phyloP scores from a whole-genome alignment of 2,329 filamentous ascomycete genomes.

The Aspergillus latus region DNA sequence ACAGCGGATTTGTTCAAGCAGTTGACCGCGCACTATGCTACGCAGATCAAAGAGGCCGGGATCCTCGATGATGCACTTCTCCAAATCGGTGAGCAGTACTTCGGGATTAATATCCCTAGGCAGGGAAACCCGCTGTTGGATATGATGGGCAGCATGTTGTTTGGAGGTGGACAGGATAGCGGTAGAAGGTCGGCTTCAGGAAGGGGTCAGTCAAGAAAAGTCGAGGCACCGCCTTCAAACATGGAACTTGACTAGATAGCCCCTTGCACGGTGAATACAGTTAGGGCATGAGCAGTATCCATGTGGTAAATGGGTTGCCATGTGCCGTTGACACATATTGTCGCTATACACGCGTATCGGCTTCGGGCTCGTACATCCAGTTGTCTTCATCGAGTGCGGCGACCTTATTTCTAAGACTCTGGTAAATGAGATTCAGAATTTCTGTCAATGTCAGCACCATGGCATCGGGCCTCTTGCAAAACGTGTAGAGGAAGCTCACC shows the following conservation, averaged over 20 bases:
- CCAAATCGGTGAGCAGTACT: conserved; percentile 94
- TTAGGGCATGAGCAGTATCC: not conserved
- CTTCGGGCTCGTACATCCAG: conserved; percentile 85
- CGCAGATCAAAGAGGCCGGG: conserved; percentile 72
- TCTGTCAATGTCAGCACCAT: conserved; percentile 47
- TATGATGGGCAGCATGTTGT: conserved; percentile 96
- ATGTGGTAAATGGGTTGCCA: not conserved
- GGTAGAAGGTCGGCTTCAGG: conserved; percentile 35
- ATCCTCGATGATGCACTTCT: conserved; percentile 81
- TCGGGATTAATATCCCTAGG: conserved; percentile 81
- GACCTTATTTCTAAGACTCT: conserved; percentile 71
- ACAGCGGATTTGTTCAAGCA: conserved; percentile 76
- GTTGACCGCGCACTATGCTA: conserved; percentile 76
- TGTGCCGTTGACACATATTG: conserved; percentile 22
- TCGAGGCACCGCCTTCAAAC: conserved; percentile 46
- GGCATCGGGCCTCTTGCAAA: not conserved
- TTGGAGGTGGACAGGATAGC: conserved; percentile 62
- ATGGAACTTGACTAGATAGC: conserved; percentile 46
- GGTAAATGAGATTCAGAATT: conserved; percentile 66
- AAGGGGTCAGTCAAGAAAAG: conserved; percentile 44
- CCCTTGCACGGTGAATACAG: not conserved
- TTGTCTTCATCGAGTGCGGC: conserved; percentile 74
- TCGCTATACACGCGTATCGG: conserved; percentile 48
- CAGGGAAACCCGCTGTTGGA: conserved; percentile 93
- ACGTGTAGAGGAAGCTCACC: conserved; percentile 50